A percentile compares a stretch with the other conserved stretches of the same genome.
Evolutionary conservation across 140 eudicot genomes (phyloP).

Genomic region (Bidens hawaiensis): DNA sequence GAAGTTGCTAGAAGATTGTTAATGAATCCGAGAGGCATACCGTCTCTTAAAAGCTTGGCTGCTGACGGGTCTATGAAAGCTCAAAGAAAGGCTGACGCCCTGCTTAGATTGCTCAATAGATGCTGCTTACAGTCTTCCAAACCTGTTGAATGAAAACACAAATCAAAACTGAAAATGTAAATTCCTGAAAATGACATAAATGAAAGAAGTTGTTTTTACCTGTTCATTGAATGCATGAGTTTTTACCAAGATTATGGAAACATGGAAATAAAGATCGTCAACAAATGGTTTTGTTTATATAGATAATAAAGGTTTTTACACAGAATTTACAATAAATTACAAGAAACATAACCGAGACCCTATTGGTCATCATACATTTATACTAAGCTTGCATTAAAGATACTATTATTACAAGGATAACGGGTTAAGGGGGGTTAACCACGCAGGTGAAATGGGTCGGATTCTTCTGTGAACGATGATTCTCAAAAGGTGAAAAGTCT

Average conservation of each 20-base stretch:
- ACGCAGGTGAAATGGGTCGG: slow-evolving; percentile 20
- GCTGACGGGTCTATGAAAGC: slow-evolving; percentile 78
- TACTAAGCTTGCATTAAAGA: slow-evolving; percentile 28
- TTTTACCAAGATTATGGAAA: too few relatives aligned
- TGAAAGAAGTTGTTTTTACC: slow-evolving; percentile 23
- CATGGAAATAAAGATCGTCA: not conserved
- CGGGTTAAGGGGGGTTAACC: slow-evolving; percentile 56
- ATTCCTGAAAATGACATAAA: slow-evolving; percentile 32
- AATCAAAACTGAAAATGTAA: slow-evolving; percentile 28
- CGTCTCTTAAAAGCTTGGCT: slow-evolving; percentile 66
- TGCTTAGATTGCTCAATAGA: slow-evolving; percentile 80
- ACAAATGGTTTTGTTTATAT: slow-evolving; percentile 8
- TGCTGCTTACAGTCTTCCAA: slow-evolving; percentile 54
- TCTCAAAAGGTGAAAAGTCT: slow-evolving; percentile 44
- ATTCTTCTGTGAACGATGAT: slow-evolving; percentile 69
- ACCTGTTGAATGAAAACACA: slow-evolving; percentile 42
- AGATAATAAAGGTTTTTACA: slow-evolving; percentile 31
- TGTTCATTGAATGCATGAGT: slow-evolving; percentile 12
- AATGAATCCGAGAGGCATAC: slow-evolving; percentile 69
- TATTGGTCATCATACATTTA: slow-evolving; percentile 31
- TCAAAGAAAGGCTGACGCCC: slow-evolving; percentile 72
- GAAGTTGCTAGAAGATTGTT: slow-evolving; percentile 62
- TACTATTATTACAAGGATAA: slow-evolving; percentile 25
- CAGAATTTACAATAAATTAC: slow-evolving; percentile 44
- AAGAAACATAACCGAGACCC: slow-evolving; percentile 37